Evolutionary conservation across 139 green algal genomes (phyloP), one percentile per base, ranked within the genome.

Genomic region (Chlamydomonas sphaeroides): DNA sequence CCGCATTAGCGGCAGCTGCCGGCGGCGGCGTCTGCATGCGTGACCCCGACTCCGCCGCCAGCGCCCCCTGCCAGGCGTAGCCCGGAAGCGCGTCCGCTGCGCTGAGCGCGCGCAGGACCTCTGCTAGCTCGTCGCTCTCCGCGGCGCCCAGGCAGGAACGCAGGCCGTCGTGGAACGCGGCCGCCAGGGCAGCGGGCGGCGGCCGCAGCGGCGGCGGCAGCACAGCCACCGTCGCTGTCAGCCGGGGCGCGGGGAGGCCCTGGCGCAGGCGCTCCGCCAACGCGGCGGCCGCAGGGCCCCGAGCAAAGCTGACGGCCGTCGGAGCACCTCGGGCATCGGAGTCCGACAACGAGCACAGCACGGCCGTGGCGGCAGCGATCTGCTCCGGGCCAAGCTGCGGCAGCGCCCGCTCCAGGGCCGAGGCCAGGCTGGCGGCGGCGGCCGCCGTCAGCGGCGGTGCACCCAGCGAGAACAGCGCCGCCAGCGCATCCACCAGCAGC

Each of bases 51-150:
- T 61, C 77, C 28, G 65, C 49, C 65, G 77, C 77, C 35, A 84
- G 65, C 15, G 65, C 65, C 26, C 35, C 36, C 45, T 84, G 77
- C 77, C 77, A 84, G 25, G 48, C 77, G 65, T 76, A 84, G 42
- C 36, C 21, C 5, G 77, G 77, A 33, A 84, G 49, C 14, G 65
- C 65, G 15, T 84, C 77, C 8, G 49, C 38, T 11, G 30, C 45
- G 35, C 36, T 25, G 3, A 84, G 36, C 7, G 39, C 30, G 3
- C 75, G 59, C 30, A 82, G 61, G 30, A 82, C 62, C 75, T 72
- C 75, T 21, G 62, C 62, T 20, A 82, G 42, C 2, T 73, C 61
- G 42, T 72, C 75, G 26, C 61, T 65, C 62, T 65, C 62, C 14
- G 75, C 42, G 5, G 42, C 42, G 28, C 62, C 75, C 11, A 82